Percentiles rank a stretch among this genome's conserved stretches.
These are phyloP conservation scores for Phytophthora kernoviae DNA, from an alignment of 352 stramenopile species.

Conservation along the genomic window DNA sequence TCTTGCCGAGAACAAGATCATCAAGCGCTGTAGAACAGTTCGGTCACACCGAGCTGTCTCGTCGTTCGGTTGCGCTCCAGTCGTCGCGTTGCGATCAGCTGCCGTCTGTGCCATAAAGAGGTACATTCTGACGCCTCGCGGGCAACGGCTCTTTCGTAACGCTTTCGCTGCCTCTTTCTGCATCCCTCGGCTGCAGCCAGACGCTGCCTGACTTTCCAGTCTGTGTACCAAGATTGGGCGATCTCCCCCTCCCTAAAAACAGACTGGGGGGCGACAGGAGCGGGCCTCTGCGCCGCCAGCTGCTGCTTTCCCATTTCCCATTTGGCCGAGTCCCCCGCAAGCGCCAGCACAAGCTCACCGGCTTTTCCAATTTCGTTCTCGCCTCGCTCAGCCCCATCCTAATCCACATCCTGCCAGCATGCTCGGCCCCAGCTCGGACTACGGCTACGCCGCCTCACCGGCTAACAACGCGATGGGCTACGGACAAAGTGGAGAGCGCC, in stretches of 20 bases:
- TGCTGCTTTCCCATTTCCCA: slow-evolving; percentile 45
- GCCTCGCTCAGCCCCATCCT: slow-evolving; percentile 6
- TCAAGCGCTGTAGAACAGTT: background rate
- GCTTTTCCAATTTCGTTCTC: slow-evolving; percentile 1
- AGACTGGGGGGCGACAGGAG: too few species aligned
- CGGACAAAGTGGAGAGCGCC: slow-evolving; percentile 51
- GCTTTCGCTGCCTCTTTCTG: too few species aligned
- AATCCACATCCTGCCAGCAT: slow-evolving; percentile 18
- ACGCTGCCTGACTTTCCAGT: too few species aligned
- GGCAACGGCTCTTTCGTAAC: too few species aligned
- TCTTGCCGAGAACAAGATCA: background rate
- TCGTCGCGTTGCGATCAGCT: slow-evolving; percentile 5
- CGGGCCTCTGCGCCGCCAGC: slow-evolving; percentile 6
- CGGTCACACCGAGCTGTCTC: background rate
- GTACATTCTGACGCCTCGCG: too few species aligned
- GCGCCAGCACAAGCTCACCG: background rate
- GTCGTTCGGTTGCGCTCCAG: slow-evolving; percentile 8
- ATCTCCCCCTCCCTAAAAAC: too few species aligned
- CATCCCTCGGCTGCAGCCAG: too few species aligned
- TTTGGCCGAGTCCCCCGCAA: slow-evolving; percentile 24
- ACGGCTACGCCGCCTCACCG: slow-evolving; percentile 48
- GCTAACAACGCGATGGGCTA: slow-evolving; percentile 37
- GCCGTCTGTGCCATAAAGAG: too few species aligned
- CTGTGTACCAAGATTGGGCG: too few species aligned
- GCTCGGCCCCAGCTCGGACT: slow-evolving; percentile 46